Evolutionary conservation across 306 rosid species (phyloP), one percentile per base, ranked within the genome.

Genomic region (Vigna angularis): DNA sequence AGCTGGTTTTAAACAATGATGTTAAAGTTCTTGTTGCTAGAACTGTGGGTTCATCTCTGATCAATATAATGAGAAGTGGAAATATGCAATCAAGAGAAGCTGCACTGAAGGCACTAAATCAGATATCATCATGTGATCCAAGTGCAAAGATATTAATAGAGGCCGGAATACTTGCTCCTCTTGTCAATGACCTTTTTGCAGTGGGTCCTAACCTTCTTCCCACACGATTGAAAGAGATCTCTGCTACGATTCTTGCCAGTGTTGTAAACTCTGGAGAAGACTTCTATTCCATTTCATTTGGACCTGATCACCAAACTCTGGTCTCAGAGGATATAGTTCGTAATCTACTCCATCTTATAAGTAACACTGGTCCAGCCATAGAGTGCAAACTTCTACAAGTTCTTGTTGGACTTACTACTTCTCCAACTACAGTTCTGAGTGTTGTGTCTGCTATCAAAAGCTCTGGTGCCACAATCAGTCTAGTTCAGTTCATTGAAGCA

Each of bases 281-380:
- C 79, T 90, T 90, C 16, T 91, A 90, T 85, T 89, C 96, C 32
- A 86, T 95, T 84, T 89, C 93, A 22, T 83, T 93, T 63, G 97
- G 97, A 81, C 83, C 90, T 28, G 88, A 87, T 74, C 82, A 93
- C 76, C 97, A 93, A 78, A 93, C 97, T 22, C 85, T 95, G 83
- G 98, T 95, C 78, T 95, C 99, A n/a, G 99, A 95, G 87, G 94
- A 90, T 78, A 85, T 89, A 40, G 90, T 95, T 73, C 97, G 91
- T 85, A 91, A 88, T 79, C 90, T 95, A 66, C 97, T 95, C 48
- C 94, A 93, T 85, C 96, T 95, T 76, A 95, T 93, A 72, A 95
- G 99, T 87, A 95, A 95, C 86, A 95, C 98, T 14, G 99, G 99
- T 65, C 99, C 99, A 32, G 98, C 96, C 70, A 95, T 95, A 34